Evolutionary conservation across 1,284 basidiomycete genomes (phyloP).

Genomic region (Ustilago nuda): DNA sequence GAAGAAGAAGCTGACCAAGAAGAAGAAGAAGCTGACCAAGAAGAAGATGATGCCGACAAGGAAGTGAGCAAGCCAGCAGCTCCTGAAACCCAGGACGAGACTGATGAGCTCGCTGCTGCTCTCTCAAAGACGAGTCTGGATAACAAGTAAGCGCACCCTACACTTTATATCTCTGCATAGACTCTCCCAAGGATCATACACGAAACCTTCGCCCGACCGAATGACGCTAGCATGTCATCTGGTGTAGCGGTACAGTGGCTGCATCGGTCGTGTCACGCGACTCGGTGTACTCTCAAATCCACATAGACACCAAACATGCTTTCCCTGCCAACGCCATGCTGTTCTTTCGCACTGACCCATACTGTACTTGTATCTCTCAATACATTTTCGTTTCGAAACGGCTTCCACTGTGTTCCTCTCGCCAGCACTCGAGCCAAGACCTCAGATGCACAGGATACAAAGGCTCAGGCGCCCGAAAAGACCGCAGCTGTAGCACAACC

Average conservation of each 20-base stretch:
- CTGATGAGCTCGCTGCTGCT: conserved; percentile 54
- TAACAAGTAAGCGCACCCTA: conserved; percentile 27
- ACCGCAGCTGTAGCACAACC: background rate
- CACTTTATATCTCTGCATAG: background rate
- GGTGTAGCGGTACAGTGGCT: background rate
- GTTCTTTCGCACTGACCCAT: conserved; percentile 15
- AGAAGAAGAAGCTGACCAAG: conserved; percentile 42
- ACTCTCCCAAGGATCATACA: background rate
- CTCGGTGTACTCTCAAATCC: background rate
- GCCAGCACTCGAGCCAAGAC: background rate
- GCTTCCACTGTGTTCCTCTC: background rate
- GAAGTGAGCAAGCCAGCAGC: conserved; percentile 13
- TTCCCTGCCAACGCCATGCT: background rate
- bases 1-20: conserved; percentile 50
- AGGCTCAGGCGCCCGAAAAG: background rate
- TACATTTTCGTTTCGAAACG: background rate
- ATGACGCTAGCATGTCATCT: background rate
- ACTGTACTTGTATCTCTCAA: conserved; percentile 24
- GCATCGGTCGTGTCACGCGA: background rate
- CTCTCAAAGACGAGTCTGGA: conserved; percentile 46
- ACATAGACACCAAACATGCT: background rate
- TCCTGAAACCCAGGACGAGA: conserved; percentile 28
- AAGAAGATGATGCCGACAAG: conserved; percentile 33
- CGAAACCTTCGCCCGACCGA: background rate
- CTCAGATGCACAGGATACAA: background rate